Evolutionary conservation across 1,139 yeast genomes (phyloP).

Genomic region (Suhomyces choctaworum): DNA sequence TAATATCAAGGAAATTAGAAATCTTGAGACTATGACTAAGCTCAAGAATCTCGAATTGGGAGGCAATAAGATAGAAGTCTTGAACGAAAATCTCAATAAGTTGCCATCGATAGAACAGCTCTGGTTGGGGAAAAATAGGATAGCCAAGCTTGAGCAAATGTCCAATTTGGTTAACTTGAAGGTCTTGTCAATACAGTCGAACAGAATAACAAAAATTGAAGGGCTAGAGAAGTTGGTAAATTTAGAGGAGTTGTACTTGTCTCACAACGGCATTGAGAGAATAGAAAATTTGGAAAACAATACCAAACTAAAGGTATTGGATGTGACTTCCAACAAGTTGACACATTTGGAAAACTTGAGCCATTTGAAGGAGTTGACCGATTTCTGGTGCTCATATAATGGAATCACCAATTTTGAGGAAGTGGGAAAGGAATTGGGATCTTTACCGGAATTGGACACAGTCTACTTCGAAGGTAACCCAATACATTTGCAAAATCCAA

Average conservation of each 20-base stretch:
- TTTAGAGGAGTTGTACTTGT: constrained; percentile 82
- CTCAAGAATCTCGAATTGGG: constrained; percentile 83
- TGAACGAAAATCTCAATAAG: constrained; percentile 56
- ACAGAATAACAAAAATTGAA: constrained; percentile 75
- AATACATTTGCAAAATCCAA: constrained; percentile 66
- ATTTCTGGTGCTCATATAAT: constrained; percentile 91
- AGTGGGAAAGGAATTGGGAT: constrained; percentile 63
- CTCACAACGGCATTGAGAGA: constrained; percentile 77
- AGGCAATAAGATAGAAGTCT: constrained; percentile 74
- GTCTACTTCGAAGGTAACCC: constrained; percentile 98
- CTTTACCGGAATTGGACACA: constrained; percentile 69
- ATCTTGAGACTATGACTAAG: constrained; percentile 57
- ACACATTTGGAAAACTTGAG: constrained; percentile 60
- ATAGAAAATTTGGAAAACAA: constrained; percentile 81
- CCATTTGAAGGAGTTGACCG: constrained; percentile 72
- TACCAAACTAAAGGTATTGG: constrained; percentile 68
- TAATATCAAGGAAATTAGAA: constrained; percentile 71
- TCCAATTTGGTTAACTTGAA: constrained; percentile 60
- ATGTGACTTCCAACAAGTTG: constrained; percentile 75
- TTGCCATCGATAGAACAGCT: constrained; percentile 65
- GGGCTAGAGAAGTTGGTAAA: constrained; percentile 71
- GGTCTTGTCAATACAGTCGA: constrained; percentile 86
- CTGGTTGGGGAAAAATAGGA: constrained; percentile 92
- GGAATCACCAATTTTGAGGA: constrained; percentile 66
- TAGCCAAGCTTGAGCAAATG: constrained; percentile 65